Percentiles rank a stretch among this genome's conserved stretches.
Conservation (phyloP, 495 filamentous ascomycete species). For the Aspergillus hancockii region DNA sequence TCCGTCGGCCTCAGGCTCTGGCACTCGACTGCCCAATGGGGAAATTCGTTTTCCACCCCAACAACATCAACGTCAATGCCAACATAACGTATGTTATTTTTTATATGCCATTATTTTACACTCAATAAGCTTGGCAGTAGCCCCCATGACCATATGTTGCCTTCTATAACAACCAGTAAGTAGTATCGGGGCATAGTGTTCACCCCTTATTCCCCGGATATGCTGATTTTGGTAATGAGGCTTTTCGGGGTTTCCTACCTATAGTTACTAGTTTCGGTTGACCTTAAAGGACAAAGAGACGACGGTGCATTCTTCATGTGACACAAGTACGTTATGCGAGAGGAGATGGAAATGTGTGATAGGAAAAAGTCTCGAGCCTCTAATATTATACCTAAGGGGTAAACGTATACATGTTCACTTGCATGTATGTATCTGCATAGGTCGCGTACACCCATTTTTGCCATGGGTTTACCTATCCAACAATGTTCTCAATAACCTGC, state of each 20-base stretch:
- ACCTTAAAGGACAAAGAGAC: no score
- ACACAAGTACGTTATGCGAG: background rate
- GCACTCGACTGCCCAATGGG: constrained; percentile 19
- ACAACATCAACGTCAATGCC: background rate
- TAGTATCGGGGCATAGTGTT: no score
- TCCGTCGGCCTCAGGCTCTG: constrained; percentile 3
- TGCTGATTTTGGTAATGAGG: no score
- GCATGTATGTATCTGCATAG: background rate
- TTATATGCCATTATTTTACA: no score
- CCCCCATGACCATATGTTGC: no score
- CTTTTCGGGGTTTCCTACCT: no score
- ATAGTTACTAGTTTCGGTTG: no score
- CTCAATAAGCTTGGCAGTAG: no score
- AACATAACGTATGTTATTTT: no score
- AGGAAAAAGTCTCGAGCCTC: background rate
- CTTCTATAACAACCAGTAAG: no score
- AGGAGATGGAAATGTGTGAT: background rate
- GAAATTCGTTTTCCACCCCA: constrained; percentile 13
- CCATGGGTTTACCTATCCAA: constrained; percentile 10
- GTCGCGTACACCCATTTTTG: background rate
- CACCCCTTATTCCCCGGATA: no score
- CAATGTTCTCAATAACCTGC: constrained; percentile 31
- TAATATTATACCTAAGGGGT: background rate
- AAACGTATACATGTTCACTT: background rate
- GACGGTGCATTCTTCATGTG: no score